Conservation (phyloP, 2,329 filamentous ascomycete genomes). For the Penicillium sp. region DNA sequence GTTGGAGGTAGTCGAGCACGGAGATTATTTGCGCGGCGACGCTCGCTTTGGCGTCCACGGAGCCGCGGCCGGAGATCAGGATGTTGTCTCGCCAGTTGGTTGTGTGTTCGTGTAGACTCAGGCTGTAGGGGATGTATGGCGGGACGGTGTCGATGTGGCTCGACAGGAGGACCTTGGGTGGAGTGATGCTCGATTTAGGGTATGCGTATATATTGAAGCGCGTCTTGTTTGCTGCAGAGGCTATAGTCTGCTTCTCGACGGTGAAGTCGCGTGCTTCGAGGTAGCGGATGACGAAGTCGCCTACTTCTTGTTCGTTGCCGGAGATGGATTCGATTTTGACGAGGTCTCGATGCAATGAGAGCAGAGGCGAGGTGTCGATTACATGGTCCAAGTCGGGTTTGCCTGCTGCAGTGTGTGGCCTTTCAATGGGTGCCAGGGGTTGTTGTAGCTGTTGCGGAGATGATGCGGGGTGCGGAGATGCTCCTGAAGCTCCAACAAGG, state of each 20-base stretch:
- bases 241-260: slow-evolving; percentile 55
- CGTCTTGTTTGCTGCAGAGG: slow-evolving; percentile 18
- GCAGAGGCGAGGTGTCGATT: slow-evolving; percentile 49
- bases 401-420: not conserved
- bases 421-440: not conserved
- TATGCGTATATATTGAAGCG: slow-evolving; percentile 77
- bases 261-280: slow-evolving; percentile 59
- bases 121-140: slow-evolving; percentile 46
- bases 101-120: slow-evolving; percentile 39
- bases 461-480: slow-evolving; percentile 10
- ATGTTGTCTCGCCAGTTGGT: slow-evolving; percentile 26
- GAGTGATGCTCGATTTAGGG: slow-evolving; percentile 18
- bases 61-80: slow-evolving; percentile 41
- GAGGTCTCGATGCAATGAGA: slow-evolving; percentile 72
- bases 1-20: slow-evolving; percentile 42
- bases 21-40: slow-evolving; percentile 43
- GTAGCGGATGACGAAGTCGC: slow-evolving; percentile 64
- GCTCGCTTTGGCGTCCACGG: slow-evolving; percentile 46
- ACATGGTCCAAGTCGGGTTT: slow-evolving; percentile 28
- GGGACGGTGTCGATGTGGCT: slow-evolving; percentile 76
- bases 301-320: slow-evolving; percentile 65
- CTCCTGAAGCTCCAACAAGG: slow-evolving; percentile 2
- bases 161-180: slow-evolving; percentile 44
- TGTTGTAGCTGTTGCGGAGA: slow-evolving; percentile 3
- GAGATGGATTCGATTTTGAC: slow-evolving; percentile 69